Base-by-base conservation (phyloP, 371 early-diverging fungal species). In the Lichtheimia ornata region DNA sequence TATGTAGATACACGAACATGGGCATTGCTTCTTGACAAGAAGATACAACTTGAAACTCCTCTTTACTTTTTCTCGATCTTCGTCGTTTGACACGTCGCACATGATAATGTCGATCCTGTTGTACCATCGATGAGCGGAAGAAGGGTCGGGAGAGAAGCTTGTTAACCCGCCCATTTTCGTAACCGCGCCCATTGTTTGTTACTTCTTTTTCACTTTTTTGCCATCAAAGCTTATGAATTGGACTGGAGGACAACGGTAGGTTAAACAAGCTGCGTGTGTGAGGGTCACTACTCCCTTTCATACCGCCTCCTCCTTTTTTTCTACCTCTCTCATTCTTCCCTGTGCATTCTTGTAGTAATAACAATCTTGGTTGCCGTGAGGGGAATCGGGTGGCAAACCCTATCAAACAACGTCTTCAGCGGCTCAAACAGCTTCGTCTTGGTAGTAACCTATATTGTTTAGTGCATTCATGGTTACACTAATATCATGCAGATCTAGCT, bases 191-290 rank as follows among this genome's bases (percentile, higher is more conserved):
- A 18, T 45, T 45, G 13, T 35, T 35, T 35, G 47, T 0, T 47
- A 5, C 17, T 47, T 47, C n/a, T 24, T 22, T 56, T 18, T 44
- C 41, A 20, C 56, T 20, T 47, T 5, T 17, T 43, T n/a, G 12
- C 44, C n/a, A 14, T 43, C 44, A n/a, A n/a, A 22, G 22, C 27
- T n/a, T 24, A 61, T 61, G 61, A 61, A 61, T n/a, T 61, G 61
- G 61, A 61, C 61, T 24, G 61, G 61, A 18, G 61, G 61, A n/a
- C 61, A 61, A 53, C 61, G 53, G 61, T 61, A 56, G 41, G 25
- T 17, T 17, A 40, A 9, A 40, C 13, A 56, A 22, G 12, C 9
- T 28, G 52, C 52, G 18, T 52, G 18, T n/a, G n/a, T n/a, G 1
- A 50, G 22, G 22, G 17, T 18, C 5, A 45, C 18, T 14, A 47